Evolutionary conservation across 805 yeast species (phyloP), one percentile per base, ranked within the genome.

Genomic region (Debaryomyces maramus): DNA sequence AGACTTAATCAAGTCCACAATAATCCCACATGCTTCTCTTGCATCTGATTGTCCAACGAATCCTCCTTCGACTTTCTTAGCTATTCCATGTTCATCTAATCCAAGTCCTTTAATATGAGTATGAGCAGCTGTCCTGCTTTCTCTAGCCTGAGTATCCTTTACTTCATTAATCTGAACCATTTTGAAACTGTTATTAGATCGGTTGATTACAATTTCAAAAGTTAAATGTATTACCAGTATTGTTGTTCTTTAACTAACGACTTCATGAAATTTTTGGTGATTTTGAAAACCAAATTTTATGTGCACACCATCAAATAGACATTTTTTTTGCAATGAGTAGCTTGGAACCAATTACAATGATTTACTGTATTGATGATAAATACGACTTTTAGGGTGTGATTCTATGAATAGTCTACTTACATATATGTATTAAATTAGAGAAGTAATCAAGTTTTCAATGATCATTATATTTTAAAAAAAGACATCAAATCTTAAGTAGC

Each of bases 21-120:
- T 78, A 39, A 93, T 84, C 48, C 99, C 99, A 58, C 96, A 89
- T 0, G 97, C 98, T 66, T 83, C 90, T 63, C 93, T 73, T 14
- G 93, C 93, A 40, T 71, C 74, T 22, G 69, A 63, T 60, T 85
- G 93, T 39, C 90, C 93, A 38, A 84, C 87, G 63, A 84, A 84
- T 16, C 98, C 98, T 38, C 93, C 96, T 55, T 90, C 96, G 28
- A 83, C 77, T 34, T 76, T 77, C 50, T 85, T 85, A 22, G 98
- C 97, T 27, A 75, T 63, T 27, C 97, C 96, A 45, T 77, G 81
- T 51, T 90, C 98, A 59, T 91, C 97, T 36, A 91, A 72, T 2
- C 99, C 99, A 14, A 91, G 76, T 2, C 98, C 98, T 55, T 84
- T 85, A 73, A 91, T 91, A 61, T 91, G 99, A 2, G 99, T 90